Percentiles rank a stretch among this genome's conserved stretches.
phyloP scores from a whole-genome alignment of 1,284 basidiomycete genomes.

The Exobasidium cylindrosporum region DNA sequence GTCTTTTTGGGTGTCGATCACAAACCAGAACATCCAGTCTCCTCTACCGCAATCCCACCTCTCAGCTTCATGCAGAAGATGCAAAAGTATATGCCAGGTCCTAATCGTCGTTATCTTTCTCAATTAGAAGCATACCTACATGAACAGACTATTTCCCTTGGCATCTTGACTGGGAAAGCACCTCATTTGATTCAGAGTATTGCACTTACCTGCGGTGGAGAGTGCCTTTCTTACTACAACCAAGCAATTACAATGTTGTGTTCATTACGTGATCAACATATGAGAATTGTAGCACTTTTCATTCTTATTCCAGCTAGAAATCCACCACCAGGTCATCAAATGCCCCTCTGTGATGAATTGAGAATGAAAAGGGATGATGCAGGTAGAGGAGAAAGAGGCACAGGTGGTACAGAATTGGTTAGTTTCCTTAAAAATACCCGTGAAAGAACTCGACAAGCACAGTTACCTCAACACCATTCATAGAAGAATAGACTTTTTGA shows the following conservation, averaged over 20 bases:
- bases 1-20: constrained; percentile 82
- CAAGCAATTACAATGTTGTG: constrained; percentile 70
- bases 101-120: constrained; percentile 79
- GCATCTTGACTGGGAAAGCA: constrained; percentile 10
- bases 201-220: constrained; percentile 18
- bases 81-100: constrained; percentile 30
- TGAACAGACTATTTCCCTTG: too few relatives aligned
- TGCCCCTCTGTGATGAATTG: too few relatives aligned
- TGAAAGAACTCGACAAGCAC: too few relatives aligned
- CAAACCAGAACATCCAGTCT: too few relatives aligned
- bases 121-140: constrained; percentile 72
- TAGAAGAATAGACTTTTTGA: too few relatives aligned
- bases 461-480: too few relatives aligned
- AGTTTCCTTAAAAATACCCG: too few relatives aligned
- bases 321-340: too few relatives aligned
- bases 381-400: too few relatives aligned
- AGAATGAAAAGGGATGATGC: too few relatives aligned
- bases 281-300: constrained; percentile 78
- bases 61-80: constrained; percentile 49
- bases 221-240: too few relatives aligned
- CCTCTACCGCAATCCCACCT: constrained; percentile 16
- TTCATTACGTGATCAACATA: constrained; percentile 78
- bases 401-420: constrained; percentile 48
- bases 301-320: constrained; percentile 56
- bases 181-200: too few relatives aligned